Evolutionary conservation across 2,329 filamentous ascomycete genomes (phyloP), one percentile per base, ranked within the genome.

Genomic region (Xylaria sp.): DNA sequence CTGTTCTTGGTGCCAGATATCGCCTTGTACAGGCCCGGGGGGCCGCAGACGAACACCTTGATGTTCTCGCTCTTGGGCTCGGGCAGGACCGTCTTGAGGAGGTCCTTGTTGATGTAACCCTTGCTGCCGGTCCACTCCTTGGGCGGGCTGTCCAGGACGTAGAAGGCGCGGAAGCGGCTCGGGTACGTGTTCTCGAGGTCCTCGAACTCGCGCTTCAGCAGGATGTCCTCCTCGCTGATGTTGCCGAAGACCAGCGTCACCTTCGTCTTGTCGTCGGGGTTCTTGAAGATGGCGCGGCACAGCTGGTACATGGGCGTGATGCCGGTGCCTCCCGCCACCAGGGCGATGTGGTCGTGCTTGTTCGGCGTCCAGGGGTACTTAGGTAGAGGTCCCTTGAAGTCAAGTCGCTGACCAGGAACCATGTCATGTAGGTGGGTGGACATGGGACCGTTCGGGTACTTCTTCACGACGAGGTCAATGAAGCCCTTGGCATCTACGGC

Each of bases 261-360:
- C 81, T 96, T 96, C 66, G 94, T 99, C 85, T 94, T 92, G 79
- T 99, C 94, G 40, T 90, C 85, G 56, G 93, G 91, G 84, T 97
- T 96, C 76, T 88, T 91, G 86, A 97, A 96, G 77, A 99, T 96
- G 70, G 87, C 83, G 59, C 91, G 91, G 62, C 86, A 81, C 42
- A 99, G 86, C 81, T 99, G 94, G 82, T 90, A 97, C 93, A 97
- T 97, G 64, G 94, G 94, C 9, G 94, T 94, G 74, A 99, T 96
- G 57, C 94, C 94, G 7, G 94, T 97, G 62, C 94, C 94, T 66
- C 94, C 94, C n/a, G 93, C 91, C 60, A 99, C 84, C 62, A 93
- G 80, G 38, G 85, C 88, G 66, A 95, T 85, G 79, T 97, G 92
- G 57, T 90, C 79, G 79, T 97, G 92, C 84, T 96, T 97, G 84